phyloP scores from a whole-genome alignment of 2,329 filamentous ascomycete species.

The Colletotrichum sansevieriae region DNA sequence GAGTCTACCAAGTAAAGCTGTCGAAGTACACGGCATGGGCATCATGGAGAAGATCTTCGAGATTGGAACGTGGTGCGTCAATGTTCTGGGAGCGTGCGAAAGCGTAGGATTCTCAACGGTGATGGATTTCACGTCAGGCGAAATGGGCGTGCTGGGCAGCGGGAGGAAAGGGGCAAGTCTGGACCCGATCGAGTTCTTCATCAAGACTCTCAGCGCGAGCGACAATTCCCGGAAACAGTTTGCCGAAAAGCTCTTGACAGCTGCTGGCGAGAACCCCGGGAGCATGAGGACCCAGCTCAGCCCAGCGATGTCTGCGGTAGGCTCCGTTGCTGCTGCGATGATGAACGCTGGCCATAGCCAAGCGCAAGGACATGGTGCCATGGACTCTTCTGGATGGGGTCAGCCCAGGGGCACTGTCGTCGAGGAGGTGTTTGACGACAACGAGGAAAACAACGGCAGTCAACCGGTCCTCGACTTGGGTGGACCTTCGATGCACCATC shows the following conservation, averaged over 20 bases:
- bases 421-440: conserved; percentile 35
- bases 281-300: conserved; percentile 52
- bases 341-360: conserved; percentile 17
- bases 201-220: conserved; percentile 58
- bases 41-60: conserved; percentile 66
- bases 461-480: conserved; percentile 25
- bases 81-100: conserved; percentile 56
- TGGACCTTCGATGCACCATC: conserved; percentile 16
- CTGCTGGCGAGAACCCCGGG: conserved; percentile 56
- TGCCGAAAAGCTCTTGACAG: conserved; percentile 57
- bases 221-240: conserved; percentile 59
- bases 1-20: conserved; percentile 55
- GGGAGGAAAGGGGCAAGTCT: conserved; percentile 50
- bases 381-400: conserved; percentile 22
- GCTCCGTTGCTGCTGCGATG: conserved; percentile 23
- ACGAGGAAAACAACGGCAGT: conserved; percentile 24
- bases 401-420: conserved; percentile 31
- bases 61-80: conserved; percentile 60
- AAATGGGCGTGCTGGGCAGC: conserved; percentile 50
- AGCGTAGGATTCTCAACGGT: conserved; percentile 44
- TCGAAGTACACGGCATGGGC: conserved; percentile 63
- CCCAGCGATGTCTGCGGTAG: conserved; percentile 45
- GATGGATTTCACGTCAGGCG: conserved; percentile 51
- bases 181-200: conserved; percentile 60
- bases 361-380: background rate